Conservation (phyloP, 768 basidiomycete genomes). For the Agrocybe praecox region DNA sequence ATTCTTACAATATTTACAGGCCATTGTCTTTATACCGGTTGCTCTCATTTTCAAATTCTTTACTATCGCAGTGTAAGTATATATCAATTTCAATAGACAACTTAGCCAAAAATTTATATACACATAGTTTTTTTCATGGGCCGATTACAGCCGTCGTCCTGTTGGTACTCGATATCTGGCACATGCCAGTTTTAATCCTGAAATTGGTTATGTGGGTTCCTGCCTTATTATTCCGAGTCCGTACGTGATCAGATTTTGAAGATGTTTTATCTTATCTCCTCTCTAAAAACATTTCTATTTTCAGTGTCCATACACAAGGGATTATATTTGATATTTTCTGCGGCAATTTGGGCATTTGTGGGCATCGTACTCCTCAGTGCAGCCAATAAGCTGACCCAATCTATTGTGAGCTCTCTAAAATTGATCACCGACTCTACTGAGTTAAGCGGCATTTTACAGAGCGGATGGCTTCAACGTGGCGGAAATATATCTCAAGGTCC, state of each 20-base stretch:
- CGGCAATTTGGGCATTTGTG: not conserved
- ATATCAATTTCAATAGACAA: not conserved
- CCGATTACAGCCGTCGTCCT: not conserved
- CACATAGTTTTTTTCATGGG: not conserved
- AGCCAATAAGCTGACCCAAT: not conserved
- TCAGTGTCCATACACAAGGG: no score
- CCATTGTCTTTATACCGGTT: not conserved
- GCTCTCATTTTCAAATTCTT: not conserved
- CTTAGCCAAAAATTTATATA: not conserved
- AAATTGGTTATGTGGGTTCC: not conserved
- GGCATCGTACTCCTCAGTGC: not conserved
- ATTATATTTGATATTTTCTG: not conserved
- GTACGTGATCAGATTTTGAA: no score
- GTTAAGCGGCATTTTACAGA: not conserved
- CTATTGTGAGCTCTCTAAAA: not conserved
- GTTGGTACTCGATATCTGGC: not conserved
- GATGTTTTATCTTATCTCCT: no score
- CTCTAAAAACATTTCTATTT: no score
- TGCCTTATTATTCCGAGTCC: not conserved
- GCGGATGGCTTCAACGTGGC: not conserved
- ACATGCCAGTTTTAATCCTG: not conserved
- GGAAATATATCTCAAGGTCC: no score
- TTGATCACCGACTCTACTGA: no score
- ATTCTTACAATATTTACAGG: not conserved
- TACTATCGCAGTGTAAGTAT: not conserved